A percentile compares a stretch with the other conserved stretches of the same genome.
Evolutionary conservation across 2,329 filamentous ascomycete genomes (phyloP).

Genomic region (Claviceps purpurea): DNA sequence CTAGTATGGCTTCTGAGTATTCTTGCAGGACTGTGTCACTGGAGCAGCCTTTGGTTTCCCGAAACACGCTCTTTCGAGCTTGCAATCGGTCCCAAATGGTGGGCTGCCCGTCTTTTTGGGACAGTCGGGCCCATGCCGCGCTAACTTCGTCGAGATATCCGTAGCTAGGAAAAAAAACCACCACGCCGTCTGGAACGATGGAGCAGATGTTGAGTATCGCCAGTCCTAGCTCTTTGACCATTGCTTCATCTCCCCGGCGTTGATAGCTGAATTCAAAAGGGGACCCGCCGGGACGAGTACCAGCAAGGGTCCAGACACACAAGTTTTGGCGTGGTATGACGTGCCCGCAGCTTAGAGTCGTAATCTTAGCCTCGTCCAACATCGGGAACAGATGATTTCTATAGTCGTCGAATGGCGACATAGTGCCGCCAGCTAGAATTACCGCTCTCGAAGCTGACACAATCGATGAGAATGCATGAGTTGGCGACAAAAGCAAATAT

Average conservation of each 20-base stretch:
- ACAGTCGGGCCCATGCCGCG: constrained; percentile 38
- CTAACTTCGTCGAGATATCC: constrained; percentile 71
- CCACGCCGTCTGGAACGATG: constrained; percentile 73
- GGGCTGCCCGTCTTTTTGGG: constrained; percentile 16
- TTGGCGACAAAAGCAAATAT: constrained; percentile 83
- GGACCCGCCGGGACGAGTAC: constrained; percentile 25
- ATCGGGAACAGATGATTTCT: constrained; percentile 73
- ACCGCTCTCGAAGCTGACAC: constrained; percentile 75
- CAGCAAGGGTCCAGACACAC: constrained; percentile 58
- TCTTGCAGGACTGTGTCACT: constrained; percentile 59
- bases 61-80: constrained; percentile 48
- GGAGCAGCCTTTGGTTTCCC: constrained; percentile 38
- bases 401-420: constrained; percentile 95
- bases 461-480: constrained; percentile 79
- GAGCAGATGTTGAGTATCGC: constrained; percentile 59
- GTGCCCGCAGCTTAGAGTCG: constrained; percentile 83
- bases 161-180: constrained; percentile 94
- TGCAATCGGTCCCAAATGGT: constrained; percentile 46
- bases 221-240: constrained; percentile 61
- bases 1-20: constrained; percentile 57
- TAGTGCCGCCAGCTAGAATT: constrained; percentile 85
- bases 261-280: constrained; percentile 82
- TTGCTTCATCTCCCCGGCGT: constrained; percentile 52
- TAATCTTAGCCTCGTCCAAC: constrained; percentile 47
- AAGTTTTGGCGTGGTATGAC: constrained; percentile 78